Conservation (phyloP, 768 basidiomycete genomes). For the Lactarius vividus region DNA sequence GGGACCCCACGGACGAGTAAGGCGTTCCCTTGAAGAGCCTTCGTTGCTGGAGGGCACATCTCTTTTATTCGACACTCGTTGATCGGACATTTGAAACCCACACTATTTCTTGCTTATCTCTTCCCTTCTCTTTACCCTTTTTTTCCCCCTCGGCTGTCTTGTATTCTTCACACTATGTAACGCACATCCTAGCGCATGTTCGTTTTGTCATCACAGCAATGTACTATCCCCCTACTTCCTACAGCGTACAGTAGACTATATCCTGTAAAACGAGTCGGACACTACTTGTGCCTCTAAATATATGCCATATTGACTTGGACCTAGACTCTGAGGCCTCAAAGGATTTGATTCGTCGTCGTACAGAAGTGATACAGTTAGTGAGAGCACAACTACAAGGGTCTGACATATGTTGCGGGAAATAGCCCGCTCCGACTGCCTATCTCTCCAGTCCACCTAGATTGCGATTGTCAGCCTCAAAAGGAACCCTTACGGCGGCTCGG, state of each 20-base stretch:
- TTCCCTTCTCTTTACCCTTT: background rate
- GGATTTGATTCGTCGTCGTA: background rate
- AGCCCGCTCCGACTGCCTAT: constrained; percentile 23
- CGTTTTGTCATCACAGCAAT: constrained; percentile 24
- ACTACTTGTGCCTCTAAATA: constrained; percentile 8
- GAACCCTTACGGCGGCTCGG: background rate
- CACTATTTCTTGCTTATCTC: constrained; percentile 17
- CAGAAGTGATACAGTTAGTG: background rate
- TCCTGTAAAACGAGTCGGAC: constrained; percentile 17
- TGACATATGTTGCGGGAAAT: constrained; percentile 26
- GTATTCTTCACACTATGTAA: constrained; percentile 17
- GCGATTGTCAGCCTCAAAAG: background rate
- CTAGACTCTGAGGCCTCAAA: background rate
- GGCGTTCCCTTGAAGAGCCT: background rate
- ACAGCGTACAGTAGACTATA: constrained; percentile 13
- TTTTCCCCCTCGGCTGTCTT: constrained; percentile 1
- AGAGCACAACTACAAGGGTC: constrained; percentile 14
- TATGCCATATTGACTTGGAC: constrained; percentile 4
- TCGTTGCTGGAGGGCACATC: constrained; percentile 22
- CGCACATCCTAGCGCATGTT: constrained; percentile 25
- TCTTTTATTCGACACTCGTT: constrained; percentile 22
- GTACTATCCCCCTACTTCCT: constrained; percentile 11
- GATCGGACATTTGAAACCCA: constrained; percentile 16
- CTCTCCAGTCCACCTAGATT: constrained; percentile 27
- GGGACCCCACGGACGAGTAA: constrained; percentile 6